Evolutionary conservation across 2,329 filamentous ascomycete genomes (phyloP), one percentile per base, ranked within the genome.

Genomic region (Fragosphaeria purpurea): DNA sequence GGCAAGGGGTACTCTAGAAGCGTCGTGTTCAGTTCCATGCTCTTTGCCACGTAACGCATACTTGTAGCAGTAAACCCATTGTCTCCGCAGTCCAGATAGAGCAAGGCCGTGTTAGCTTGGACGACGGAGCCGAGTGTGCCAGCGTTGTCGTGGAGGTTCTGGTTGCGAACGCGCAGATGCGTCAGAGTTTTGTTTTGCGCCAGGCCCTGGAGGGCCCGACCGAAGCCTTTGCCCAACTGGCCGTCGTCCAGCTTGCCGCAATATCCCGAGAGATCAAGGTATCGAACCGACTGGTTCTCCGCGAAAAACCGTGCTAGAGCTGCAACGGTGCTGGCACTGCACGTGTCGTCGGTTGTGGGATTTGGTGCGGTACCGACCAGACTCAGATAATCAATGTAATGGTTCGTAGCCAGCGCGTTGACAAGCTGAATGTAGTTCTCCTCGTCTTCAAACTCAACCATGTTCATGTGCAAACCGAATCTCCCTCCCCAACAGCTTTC

Each of bases 161-260:
- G 77, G 59, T 76, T 79, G 54, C 75, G 72, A 44, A 80, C 67
- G 1, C 76, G 70, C 4, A 80, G 68, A 57, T 79, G 75, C 8
- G 64, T 65, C 7, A 68, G 54, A 1, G 61, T 60, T 35, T 42
- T 56, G 59, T 68, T 67, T 33, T 56, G 38, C 1, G 57, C 54
- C 4, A 67, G 58, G 5, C 55, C 53, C 3, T 58, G 54, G 7
- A 80, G 63, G 0, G 75, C 69, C 38, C 68, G 70, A 0, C 73
- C 76, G 52, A 79, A 75, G 7, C 74, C 74, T 51, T 67, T 70
- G 12, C 76, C 76, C 8, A 80, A 67, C 52, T 77, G 73, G 0
- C 74, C 73, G 54, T 80, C 77, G 55, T 80, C 77, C 6, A 80
- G 64, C 59, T 77, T 79, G 43, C 75, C 74, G 44, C 72, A 73